A percentile compares a stretch with the other conserved stretches of the same genome.
Conservation (phyloP, 2,329 filamentous ascomycete genomes). For the Monilinia polystroma region DNA sequence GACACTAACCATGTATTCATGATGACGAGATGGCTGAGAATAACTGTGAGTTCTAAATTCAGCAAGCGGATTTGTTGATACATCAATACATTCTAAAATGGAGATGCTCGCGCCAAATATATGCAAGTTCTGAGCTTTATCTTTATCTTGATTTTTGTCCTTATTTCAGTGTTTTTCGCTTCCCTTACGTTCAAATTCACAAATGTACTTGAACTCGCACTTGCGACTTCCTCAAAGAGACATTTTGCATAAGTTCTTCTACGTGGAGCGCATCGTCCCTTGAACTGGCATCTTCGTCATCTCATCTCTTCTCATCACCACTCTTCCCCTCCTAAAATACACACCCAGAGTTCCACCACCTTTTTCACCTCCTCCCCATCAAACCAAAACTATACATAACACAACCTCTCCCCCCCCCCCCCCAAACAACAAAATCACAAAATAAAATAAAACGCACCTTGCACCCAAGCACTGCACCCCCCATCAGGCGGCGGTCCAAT, state of each 20-base stretch:
- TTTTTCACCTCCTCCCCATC: accelerated
- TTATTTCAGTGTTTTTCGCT: too few species aligned
- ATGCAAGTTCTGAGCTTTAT: background rate
- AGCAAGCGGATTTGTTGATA: background rate
- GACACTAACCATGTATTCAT: slow-evolving; percentile 37
- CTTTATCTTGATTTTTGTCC: background rate
- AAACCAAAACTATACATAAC: background rate
- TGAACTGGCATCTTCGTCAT: background rate
- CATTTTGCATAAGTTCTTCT: background rate
- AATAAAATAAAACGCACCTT: slow-evolving; percentile 29
- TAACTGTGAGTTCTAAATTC: slow-evolving; percentile 22
- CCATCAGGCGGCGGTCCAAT: slow-evolving; percentile 39
- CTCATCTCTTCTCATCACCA: background rate
- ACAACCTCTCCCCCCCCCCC: background rate
- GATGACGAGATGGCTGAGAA: slow-evolving; percentile 35
- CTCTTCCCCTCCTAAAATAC: background rate
- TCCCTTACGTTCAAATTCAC: background rate
- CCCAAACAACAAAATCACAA: slow-evolving; percentile 5
- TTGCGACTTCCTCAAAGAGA: background rate
- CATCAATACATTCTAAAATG: background rate
- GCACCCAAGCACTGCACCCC: slow-evolving; percentile 36
- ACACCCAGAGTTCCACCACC: too few species aligned
- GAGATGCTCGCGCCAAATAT: background rate
- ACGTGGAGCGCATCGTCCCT: background rate
- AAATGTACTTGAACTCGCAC: slow-evolving; percentile 1